Evolutionary conservation across 164 flowering plant species (phyloP).

Genomic region (Annona cherimola): DNA sequence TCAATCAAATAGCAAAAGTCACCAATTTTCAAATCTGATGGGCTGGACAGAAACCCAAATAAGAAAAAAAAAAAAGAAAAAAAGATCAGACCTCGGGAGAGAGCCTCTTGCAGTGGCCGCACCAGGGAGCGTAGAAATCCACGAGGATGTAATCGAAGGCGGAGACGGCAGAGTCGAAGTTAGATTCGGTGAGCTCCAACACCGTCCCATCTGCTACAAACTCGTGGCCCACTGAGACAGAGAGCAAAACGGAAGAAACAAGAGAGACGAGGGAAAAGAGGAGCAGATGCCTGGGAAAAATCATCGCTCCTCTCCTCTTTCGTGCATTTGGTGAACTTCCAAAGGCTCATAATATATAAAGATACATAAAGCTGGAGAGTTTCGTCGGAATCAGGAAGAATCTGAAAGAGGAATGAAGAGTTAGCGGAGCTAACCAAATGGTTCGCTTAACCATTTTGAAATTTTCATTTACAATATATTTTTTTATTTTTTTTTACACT

Average conservation of each 20-base stretch:
- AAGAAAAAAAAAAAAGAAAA: neutral
- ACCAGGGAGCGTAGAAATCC: constrained; percentile 98
- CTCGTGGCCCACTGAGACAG: constrained; percentile 5
- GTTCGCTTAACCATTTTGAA: no score
- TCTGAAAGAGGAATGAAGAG: no score
- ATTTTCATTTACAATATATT: no score
- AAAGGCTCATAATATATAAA: no score
- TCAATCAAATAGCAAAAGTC: neutral
- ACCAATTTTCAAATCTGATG: neutral
- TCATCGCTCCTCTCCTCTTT: no score
- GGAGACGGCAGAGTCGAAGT: constrained; percentile 79
- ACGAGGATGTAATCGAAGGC: constrained; percentile 69
- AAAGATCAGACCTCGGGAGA: constrained; percentile 60
- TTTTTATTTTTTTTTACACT: no score
- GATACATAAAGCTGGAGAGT: no score
- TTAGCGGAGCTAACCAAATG: no score
- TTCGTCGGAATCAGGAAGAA: no score
- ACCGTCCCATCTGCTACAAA: constrained; percentile 61
- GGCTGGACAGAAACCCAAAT: neutral
- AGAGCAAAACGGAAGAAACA: neutral
- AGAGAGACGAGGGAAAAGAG: neutral
- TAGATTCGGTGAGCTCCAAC: constrained; percentile 72
- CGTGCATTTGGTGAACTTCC: no score
- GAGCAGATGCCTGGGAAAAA: no score
- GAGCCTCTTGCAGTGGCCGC: constrained; percentile 98